These are phyloP conservation scores for Bullera alba DNA, from an alignment of 768 basidiomycete genomes.

Conservation along the genomic window DNA sequence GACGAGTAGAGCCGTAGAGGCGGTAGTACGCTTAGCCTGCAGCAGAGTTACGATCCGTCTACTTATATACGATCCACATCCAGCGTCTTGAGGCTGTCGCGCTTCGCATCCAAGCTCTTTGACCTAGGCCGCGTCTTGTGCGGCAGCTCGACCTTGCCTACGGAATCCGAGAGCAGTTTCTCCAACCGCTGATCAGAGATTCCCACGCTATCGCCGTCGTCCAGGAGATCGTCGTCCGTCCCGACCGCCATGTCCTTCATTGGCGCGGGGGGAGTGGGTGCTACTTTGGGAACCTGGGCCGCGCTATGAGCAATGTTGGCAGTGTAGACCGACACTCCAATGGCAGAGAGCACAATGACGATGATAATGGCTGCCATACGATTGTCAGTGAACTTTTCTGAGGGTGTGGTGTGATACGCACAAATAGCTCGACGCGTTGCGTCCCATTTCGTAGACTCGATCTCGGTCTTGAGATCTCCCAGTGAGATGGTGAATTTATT, in stretches of 20 bases:
- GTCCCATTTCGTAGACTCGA: constrained; percentile 50
- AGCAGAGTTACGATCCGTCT: no score
- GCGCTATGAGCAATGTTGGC: constrained; percentile 5
- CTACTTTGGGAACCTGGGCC: background rate
- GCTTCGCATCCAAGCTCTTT: no score
- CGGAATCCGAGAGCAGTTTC: background rate
- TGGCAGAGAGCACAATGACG: constrained; percentile 37
- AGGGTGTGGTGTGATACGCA: constrained; percentile 8
- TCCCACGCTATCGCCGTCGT: background rate
- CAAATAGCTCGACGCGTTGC: constrained; percentile 45
- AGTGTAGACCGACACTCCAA: constrained; percentile 21
- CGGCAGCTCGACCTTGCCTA: no score
- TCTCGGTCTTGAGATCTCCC: constrained; percentile 48
- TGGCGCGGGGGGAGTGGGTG: constrained; percentile 8
- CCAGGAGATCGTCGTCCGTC: constrained; percentile 29
- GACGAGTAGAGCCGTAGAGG: no score
- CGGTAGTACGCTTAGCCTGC: no score
- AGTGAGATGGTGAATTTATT: constrained; percentile 49
- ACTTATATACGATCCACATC: no score
- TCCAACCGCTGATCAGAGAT: background rate
- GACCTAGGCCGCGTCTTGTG: no score
- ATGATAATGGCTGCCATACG: constrained; percentile 23
- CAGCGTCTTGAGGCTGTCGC: no score
- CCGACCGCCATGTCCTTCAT: constrained; percentile 38
- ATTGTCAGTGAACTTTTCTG: background rate